Base-by-base conservation (phyloP, 371 early-diverging fungal genomes). In the Mortierella sp. region DNA sequence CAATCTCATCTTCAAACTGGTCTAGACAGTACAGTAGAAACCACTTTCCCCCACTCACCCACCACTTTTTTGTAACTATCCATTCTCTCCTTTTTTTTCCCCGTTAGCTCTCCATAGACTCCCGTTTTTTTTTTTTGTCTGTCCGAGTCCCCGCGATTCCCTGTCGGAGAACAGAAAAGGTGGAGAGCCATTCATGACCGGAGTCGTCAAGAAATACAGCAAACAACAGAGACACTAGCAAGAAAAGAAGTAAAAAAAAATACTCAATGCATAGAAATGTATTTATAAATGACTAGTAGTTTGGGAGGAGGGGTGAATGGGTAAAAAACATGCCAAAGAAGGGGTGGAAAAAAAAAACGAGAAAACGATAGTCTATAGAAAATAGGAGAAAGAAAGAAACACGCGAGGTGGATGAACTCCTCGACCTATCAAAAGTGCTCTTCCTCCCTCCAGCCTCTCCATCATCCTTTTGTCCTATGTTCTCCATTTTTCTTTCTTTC, bases 401-500 rank as follows among this genome's bases (percentile, higher is more conserved):
- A 37, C 37, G n/a, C n/a, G 37, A 37, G 37, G 37, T 37, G 3
- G 37, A 37, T 9, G 3, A 37, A 5, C 9, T 37, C 37, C 5
- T 5, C 37, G 37, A 37, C n/a, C n/a, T n/a, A n/a, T n/a, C n/a
- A n/a, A n/a, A n/a, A n/a, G n/a, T n/a, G n/a, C n/a, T n/a, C n/a
- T n/a, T n/a, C n/a, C n/a, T n/a, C n/a, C n/a, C n/a, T n/a, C n/a
- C n/a, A n/a, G n/a, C n/a, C n/a, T n/a, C n/a, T n/a, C 50, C 21
- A 50, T 50, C 50, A 50, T 50, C 21, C 50, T 50, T 16, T 50
- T 21, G n/a, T 21, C 21, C 50, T 21, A n/a, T 2, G 5, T 50
- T 14, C 50, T 14, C 50, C 50, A 4, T 16, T 56, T 60, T 30
- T 15, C 47, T 60, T 56, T 50, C 21, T 45, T 59, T 68, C 15